phyloP scores from a whole-genome alignment of 495 filamentous ascomycete genomes.

The Penicillium antarcticum region DNA sequence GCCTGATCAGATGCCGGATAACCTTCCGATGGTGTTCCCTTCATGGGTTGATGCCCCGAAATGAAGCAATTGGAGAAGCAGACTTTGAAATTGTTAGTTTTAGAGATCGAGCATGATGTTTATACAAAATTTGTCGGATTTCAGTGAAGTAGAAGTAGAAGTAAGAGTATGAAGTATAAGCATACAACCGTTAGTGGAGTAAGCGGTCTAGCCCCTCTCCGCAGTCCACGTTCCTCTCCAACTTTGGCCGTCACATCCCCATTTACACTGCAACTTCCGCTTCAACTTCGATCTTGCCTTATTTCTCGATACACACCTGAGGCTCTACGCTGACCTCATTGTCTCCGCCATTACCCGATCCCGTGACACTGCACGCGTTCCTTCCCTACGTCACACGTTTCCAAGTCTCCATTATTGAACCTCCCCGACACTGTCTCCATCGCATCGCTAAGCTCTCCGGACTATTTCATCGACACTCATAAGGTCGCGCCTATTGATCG shows the following conservation, averaged over 20 bases:
- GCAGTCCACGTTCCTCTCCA: constrained; percentile 6
- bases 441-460: too few species aligned
- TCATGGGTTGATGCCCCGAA: constrained; percentile 49
- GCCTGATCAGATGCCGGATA: constrained; percentile 57
- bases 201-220: constrained; percentile 18
- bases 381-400: too few species aligned
- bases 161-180: background rate
- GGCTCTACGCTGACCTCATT: background rate
- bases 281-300: too few species aligned
- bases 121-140: background rate
- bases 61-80: constrained; percentile 11
- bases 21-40: constrained; percentile 52
- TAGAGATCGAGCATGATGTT: background rate
- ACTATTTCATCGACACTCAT: too few species aligned
- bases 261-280: background rate
- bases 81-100: background rate
- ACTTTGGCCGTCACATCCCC: background rate
- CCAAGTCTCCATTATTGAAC: too few species aligned
- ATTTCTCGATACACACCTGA: too few species aligned
- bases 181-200: constrained; percentile 20
- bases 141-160: background rate
- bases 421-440: too few species aligned
- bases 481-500: background rate
- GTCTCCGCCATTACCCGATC: background rate
- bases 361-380: background rate